Evolutionary conservation across 305 asterid species (phyloP).

Genomic region (Rubia occidens): DNA sequence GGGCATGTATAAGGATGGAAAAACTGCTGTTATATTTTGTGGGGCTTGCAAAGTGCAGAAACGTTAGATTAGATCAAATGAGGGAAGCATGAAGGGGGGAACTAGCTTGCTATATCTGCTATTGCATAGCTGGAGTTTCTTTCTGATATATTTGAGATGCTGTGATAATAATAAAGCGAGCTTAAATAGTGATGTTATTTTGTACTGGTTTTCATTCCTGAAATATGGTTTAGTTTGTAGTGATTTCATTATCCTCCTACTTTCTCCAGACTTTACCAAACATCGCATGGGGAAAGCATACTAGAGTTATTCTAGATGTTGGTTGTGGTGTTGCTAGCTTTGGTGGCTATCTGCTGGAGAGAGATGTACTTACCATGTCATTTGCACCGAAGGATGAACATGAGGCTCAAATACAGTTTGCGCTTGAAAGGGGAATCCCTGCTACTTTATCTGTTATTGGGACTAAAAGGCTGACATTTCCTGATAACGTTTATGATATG

Average conservation of each 20-base stretch:
- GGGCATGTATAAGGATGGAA: background rate
- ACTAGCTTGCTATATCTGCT: background rate
- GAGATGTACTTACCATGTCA: conserved; percentile 72
- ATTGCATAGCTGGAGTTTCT: conserved; percentile 1
- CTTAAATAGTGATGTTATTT: background rate
- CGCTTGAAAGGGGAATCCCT: conserved; percentile 92
- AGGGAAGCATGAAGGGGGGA: background rate
- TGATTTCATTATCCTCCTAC: conserved; percentile 4
- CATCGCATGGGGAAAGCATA: conserved; percentile 71
- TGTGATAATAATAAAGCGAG: background rate
- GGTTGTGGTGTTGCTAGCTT: conserved; percentile 99
- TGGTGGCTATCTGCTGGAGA: conserved; percentile 78
- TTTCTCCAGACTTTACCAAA: conserved; percentile 47
- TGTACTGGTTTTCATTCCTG: background rate
- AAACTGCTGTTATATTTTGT: background rate
- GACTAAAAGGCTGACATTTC: conserved; percentile 66
- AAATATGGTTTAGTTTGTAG: background rate
- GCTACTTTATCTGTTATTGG: conserved; percentile 84
- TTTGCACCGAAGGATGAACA: conserved; percentile 97
- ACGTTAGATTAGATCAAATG: background rate
- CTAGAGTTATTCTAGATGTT: conserved; percentile 76
- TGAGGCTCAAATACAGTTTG: conserved; percentile 98
- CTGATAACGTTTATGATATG: conserved; percentile 68
- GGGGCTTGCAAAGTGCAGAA: background rate
- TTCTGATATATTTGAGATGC: background rate